Percentiles rank a stretch among this genome's conserved stretches.
phyloP scores from a whole-genome alignment of 305 asterid genomes.

The Euphrasia arctica region DNA sequence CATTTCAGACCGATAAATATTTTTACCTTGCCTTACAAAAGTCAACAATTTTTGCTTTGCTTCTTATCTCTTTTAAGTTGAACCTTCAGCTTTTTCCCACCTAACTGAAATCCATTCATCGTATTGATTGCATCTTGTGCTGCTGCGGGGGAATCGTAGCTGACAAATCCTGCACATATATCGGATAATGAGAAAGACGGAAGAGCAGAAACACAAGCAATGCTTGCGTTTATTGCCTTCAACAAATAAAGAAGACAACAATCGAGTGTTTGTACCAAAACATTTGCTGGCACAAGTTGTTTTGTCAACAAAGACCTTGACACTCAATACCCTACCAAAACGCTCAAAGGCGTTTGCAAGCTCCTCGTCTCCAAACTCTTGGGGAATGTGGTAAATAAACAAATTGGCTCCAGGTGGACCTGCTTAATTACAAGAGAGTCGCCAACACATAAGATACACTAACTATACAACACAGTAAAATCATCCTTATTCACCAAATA shows the following conservation, averaged over 20 bases:
- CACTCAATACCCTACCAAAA: constrained; percentile 84
- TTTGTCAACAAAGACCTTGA: constrained; percentile 78
- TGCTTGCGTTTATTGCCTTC: neutral
- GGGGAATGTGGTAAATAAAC: constrained; percentile 95
- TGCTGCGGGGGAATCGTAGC: constrained; percentile 75
- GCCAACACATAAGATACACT: constrained; percentile 2
- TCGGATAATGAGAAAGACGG: neutral
- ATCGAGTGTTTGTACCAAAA: constrained; percentile 60
- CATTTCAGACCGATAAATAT: constrained; percentile 24
- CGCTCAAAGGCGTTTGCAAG: constrained; percentile 75
- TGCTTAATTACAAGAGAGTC: constrained; percentile 34
- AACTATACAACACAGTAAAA: no score
- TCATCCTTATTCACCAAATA: neutral
- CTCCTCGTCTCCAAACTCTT: constrained; percentile 83
- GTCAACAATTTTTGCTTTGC: constrained; percentile 58
- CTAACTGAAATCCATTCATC: constrained; percentile 89
- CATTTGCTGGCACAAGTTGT: constrained; percentile 91
- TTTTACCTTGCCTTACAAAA: constrained; percentile 24
- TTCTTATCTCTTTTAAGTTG: constrained; percentile 86
- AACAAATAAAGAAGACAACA: constrained; percentile 38
- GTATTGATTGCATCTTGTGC: constrained; percentile 75
- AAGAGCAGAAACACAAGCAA: constrained; percentile 2
- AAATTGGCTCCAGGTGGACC: constrained; percentile 96
- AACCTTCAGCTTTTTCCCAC: constrained; percentile 92
- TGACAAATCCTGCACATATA: constrained; percentile 80